These are phyloP conservation scores for Boletus pseudo-olivaceus DNA, from an alignment of 768 basidiomycete species.

Conservation along the genomic window DNA sequence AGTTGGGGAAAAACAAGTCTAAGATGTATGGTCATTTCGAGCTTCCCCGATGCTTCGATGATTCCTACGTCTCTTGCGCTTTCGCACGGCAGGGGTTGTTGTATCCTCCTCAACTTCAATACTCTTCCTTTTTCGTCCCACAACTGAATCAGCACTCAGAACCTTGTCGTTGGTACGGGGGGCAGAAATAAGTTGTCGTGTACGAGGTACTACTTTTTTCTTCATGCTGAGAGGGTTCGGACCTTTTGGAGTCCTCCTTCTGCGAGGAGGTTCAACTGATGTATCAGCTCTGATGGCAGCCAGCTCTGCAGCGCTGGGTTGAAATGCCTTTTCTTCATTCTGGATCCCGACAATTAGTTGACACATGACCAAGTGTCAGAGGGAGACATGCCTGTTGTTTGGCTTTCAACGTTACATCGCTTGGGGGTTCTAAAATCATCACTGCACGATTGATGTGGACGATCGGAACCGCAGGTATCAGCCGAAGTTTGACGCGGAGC, in stretches of 20 bases:
- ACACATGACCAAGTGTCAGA: not conserved
- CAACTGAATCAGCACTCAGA: not conserved
- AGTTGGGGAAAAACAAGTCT: not conserved
- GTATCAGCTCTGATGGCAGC: conserved; percentile 37
- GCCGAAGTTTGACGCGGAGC: conserved; percentile 66
- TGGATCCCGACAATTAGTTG: conserved; percentile 26
- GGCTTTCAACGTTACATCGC: conserved; percentile 64
- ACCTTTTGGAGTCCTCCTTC: conserved; percentile 69
- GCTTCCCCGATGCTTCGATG: not conserved
- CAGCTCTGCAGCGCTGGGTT: conserved; percentile 48
- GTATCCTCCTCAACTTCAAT: not conserved
- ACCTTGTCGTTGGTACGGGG: not conserved
- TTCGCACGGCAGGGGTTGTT: not conserved
- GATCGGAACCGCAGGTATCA: conserved; percentile 81
- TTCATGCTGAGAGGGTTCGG: conserved; percentile 93
- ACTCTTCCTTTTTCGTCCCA: conserved; percentile 21
- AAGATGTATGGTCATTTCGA: not conserved
- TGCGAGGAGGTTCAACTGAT: conserved; percentile 44
- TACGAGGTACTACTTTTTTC: conserved; percentile 59
- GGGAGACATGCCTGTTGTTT: conserved; percentile 55
- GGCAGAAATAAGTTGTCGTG: not conserved
- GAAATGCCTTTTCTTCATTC: conserved; percentile 63
- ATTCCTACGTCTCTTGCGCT: conserved; percentile 27
- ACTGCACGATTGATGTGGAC: conserved; percentile 91
- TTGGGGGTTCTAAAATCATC: conserved; percentile 89